These are phyloP conservation scores for Fusarium metavorans DNA, from an alignment of 2,329 filamentous ascomycete species.

Conservation along the genomic window DNA sequence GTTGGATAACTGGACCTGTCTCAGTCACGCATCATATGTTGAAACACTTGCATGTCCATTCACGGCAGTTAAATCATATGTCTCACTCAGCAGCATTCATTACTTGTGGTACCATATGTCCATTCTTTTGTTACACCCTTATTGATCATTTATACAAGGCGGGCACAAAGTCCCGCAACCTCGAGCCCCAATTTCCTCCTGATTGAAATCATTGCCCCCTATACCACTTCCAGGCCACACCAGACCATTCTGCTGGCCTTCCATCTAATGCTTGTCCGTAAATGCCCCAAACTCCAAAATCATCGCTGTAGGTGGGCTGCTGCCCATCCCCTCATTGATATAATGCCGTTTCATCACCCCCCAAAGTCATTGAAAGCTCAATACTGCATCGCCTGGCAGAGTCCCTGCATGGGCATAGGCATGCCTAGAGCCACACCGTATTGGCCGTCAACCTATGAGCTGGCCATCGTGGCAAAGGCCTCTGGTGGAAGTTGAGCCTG, in stretches of 20 bases:
- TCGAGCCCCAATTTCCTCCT: constrained; percentile 11
- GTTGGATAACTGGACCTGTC: neutral
- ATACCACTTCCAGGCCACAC: neutral
- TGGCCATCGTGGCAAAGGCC: constrained; percentile 54
- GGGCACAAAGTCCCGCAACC: neutral
- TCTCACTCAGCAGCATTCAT: constrained; percentile 4
- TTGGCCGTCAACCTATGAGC: constrained; percentile 26
- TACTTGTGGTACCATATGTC: neutral
- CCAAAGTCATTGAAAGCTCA: neutral
- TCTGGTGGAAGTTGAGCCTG: constrained; percentile 61
- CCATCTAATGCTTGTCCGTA: constrained; percentile 21
- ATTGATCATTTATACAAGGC: constrained; percentile 37
- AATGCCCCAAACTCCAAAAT: constrained; percentile 41
- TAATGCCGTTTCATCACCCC: neutral
- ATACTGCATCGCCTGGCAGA: constrained; percentile 10
- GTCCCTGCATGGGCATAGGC: neutral
- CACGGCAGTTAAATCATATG: neutral
- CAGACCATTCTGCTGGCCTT: constrained; percentile 5
- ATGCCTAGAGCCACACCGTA: neutral
- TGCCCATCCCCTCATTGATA: constrained; percentile 4
- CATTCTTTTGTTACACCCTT: constrained; percentile 32
- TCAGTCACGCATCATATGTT: neutral
- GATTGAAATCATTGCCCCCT: constrained; percentile 1
- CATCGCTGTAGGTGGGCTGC: constrained; percentile 27
- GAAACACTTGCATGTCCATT: neutral